These are phyloP conservation scores for Leccinum barrowsii DNA, from an alignment of 768 basidiomycete genomes.

Conservation along the genomic window DNA sequence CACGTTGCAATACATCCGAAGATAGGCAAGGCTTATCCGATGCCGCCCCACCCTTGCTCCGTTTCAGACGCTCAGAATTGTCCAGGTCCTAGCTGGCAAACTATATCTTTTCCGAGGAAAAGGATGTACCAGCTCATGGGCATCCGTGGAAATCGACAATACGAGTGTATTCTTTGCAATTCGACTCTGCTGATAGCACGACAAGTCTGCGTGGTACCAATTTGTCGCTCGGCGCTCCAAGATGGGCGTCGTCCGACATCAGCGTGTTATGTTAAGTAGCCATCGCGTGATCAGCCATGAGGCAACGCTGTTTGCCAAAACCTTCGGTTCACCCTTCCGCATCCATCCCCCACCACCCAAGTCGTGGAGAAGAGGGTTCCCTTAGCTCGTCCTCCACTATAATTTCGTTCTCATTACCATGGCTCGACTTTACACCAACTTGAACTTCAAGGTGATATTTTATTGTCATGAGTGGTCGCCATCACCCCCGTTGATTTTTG, in stretches of 20 bases:
- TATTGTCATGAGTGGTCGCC: background rate
- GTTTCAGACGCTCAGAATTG: background rate
- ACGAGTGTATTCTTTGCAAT: slow-evolving; percentile 1
- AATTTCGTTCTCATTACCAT: slow-evolving; percentile 3
- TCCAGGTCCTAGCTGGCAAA: background rate
- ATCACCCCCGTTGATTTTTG: background rate
- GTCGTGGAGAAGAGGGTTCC: slow-evolving; percentile 4
- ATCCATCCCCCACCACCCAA: slow-evolving; percentile 5
- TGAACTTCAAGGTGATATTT: slow-evolving; percentile 7
- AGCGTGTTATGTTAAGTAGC: background rate
- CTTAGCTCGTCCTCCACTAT: slow-evolving; percentile 4
- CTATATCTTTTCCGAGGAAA: slow-evolving; percentile 1
- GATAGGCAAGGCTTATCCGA: slow-evolving; percentile 3
- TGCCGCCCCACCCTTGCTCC: background rate
- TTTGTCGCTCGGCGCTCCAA: background rate
- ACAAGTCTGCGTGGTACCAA: background rate
- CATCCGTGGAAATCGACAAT: slow-evolving; percentile 3
- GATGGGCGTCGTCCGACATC: slow-evolving; percentile 11
- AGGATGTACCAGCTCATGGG: background rate
- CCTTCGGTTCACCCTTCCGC: slow-evolving; percentile 1
- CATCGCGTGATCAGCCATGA: slow-evolving; percentile 24
- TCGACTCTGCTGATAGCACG: slow-evolving; percentile 7
- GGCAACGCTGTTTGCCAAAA: slow-evolving; percentile 11
- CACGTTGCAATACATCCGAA: slow-evolving; percentile 14
- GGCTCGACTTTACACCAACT: background rate